Conservation (phyloP, 768 basidiomycete genomes). For the Collybia nuda region DNA sequence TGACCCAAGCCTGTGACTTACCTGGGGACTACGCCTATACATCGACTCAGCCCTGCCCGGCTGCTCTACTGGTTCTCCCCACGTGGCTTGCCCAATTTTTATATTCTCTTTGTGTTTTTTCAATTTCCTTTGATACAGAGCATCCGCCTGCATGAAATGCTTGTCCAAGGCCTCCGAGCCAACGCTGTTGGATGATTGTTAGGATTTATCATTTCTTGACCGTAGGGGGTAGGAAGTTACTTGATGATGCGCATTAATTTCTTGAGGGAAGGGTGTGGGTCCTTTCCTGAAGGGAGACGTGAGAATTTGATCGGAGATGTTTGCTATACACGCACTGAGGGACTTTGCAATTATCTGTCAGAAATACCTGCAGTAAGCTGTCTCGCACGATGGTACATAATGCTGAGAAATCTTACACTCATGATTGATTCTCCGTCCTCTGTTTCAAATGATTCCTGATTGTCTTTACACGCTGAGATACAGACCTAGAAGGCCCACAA, state of each 20-base stretch:
- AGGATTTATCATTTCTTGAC: too few species aligned
- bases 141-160: too few species aligned
- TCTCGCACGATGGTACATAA: background rate
- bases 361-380: too few species aligned
- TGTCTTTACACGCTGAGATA: slow-evolving; percentile 1
- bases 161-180: too few species aligned
- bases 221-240: background rate
- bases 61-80: too few species aligned
- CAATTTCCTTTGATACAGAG: too few species aligned
- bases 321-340: background rate
- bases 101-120: too few species aligned
- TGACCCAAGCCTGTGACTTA: too few species aligned
- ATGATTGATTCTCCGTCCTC: slow-evolving; percentile 2
- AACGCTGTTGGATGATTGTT: too few species aligned
- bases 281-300: background rate
- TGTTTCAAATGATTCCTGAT: background rate
- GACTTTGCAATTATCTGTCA: background rate
- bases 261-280: background rate
- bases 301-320: background rate
- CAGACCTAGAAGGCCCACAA: background rate
- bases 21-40: too few species aligned
- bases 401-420: background rate
- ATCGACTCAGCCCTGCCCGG: too few species aligned
- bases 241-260: background rate
- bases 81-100: too few species aligned